Evolutionary conservation across 768 basidiomycete species (phyloP).

Genomic region (Suillus bovinus): DNA sequence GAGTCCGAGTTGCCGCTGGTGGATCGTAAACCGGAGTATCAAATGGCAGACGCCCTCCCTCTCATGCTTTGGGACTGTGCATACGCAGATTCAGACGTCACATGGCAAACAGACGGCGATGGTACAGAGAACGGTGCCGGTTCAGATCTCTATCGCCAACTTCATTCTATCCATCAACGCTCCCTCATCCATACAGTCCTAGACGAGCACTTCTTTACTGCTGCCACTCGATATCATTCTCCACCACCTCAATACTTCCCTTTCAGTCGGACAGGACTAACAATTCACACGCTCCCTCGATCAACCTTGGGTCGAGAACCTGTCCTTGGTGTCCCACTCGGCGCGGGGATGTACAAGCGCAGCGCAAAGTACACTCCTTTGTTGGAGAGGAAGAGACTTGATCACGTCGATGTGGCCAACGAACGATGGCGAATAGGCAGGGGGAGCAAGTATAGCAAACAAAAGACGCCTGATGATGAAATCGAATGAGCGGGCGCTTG

Average conservation of each 20-base stretch:
- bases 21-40: constrained; percentile 81
- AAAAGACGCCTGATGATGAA: background rate
- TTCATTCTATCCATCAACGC: background rate
- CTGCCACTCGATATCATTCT: background rate
- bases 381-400: background rate
- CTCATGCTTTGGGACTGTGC: background rate
- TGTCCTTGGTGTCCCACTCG: background rate
- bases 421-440: background rate
- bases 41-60: constrained; percentile 92
- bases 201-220: background rate
- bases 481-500: background rate
- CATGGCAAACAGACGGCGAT: background rate
- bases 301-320: background rate
- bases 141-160: background rate
- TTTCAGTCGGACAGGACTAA: background rate
- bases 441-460: background rate
- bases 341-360: background rate
- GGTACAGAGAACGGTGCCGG: background rate
- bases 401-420: constrained; percentile 1
- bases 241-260: constrained; percentile 1
- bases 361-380: background rate
- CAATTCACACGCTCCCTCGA: background rate
- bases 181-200: background rate
- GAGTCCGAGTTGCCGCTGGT: constrained; percentile 46
- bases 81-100: background rate